These are phyloP conservation scores for Apiospora koreana DNA, from an alignment of 2,329 filamentous ascomycete genomes.

Conservation along the genomic window DNA sequence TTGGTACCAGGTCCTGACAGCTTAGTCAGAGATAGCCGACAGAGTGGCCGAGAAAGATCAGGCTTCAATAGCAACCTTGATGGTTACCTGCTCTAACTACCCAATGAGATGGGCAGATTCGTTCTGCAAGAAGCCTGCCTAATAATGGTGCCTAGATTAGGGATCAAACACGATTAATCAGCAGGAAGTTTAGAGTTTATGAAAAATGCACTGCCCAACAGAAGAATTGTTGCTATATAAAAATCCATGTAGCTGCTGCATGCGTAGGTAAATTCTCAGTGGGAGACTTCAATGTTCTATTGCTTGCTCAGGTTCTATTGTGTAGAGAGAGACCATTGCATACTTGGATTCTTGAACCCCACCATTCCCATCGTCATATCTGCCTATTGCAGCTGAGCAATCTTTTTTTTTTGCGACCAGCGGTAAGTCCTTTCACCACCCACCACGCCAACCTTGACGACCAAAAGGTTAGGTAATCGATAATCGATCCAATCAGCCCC, in stretches of 20 bases:
- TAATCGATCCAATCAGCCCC: constrained; percentile 1
- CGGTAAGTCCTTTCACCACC: neutral
- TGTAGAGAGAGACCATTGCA: neutral
- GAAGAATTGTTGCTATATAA: neutral
- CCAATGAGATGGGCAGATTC: neutral
- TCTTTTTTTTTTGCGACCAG: neutral
- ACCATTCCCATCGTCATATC: neutral
- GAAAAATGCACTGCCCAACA: neutral
- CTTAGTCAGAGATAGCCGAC: neutral
- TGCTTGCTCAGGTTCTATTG: neutral
- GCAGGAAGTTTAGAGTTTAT: neutral
- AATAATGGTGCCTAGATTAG: neutral
- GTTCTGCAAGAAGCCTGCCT: neutral
- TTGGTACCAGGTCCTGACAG: neutral
- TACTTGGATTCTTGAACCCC: neutral
- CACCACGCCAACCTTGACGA: neutral
- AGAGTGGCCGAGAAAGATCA: neutral
- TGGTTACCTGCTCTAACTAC: neutral
- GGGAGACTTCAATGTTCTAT: no score
- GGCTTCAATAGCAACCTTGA: neutral
- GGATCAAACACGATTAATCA: neutral
- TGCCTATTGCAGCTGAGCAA: neutral
- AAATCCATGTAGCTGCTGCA: neutral
- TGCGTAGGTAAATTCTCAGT: neutral
- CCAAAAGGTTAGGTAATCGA: constrained; percentile 6